Conservation (phyloP, 2,329 filamentous ascomycete genomes). For the Ascochyta lentis region DNA sequence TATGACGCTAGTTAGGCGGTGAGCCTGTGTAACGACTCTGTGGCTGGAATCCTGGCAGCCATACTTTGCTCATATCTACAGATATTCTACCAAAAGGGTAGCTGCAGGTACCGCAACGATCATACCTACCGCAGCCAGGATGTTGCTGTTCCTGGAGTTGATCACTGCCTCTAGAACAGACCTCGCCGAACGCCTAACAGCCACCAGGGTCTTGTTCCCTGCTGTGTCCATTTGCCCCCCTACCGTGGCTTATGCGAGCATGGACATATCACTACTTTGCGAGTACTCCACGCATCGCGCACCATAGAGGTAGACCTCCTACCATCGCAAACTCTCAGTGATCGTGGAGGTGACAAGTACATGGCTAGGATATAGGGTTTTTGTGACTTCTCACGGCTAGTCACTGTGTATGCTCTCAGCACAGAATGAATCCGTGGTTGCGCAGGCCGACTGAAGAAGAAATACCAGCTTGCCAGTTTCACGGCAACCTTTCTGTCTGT, state of each 20-base stretch:
- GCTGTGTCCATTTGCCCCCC: not conserved
- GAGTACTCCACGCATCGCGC: not conserved
- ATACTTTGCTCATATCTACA: not conserved
- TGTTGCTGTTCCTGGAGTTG: slow-evolving; percentile 8
- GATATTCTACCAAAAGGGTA: not conserved
- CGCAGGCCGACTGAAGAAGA: not conserved
- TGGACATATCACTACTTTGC: not conserved
- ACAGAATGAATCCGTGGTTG: not conserved
- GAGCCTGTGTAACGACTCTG: slow-evolving; percentile 30
- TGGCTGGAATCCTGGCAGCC: not conserved
- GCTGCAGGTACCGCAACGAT: slow-evolving; percentile 15
- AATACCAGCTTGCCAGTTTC: not conserved
- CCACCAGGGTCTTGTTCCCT: not conserved
- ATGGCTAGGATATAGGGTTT: no score
- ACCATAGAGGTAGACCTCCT: not conserved
- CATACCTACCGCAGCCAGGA: slow-evolving; percentile 2
- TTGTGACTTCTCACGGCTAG: no score
- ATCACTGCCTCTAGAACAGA: not conserved
- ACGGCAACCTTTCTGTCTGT: not conserved
- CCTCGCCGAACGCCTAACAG: slow-evolving; percentile 3
- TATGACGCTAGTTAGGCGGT: slow-evolving; percentile 32
- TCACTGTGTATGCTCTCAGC: not conserved
- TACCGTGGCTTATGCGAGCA: not conserved
- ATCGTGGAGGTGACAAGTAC: no score
- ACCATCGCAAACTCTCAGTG: no score